A percentile compares a stretch with the other conserved stretches of the same genome.
phyloP scores from a whole-genome alignment of 1,139 yeast genomes.

The Nakaseomyces uthaithaninus region DNA sequence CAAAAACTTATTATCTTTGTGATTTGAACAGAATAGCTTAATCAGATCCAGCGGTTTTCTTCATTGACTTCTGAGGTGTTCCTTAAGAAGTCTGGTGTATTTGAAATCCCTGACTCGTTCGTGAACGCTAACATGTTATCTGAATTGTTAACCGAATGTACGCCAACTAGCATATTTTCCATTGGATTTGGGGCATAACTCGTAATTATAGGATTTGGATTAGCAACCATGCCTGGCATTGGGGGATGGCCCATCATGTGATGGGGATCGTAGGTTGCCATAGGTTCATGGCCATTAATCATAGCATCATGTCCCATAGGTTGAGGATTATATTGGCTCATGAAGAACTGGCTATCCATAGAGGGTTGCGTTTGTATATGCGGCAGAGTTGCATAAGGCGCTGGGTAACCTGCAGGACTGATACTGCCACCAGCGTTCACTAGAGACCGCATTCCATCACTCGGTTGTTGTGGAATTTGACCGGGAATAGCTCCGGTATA shows the following conservation, averaged over 20 bases:
- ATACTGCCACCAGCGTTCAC: conserved; percentile 1
- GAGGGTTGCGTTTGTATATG: conserved; percentile 4
- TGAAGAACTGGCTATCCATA: conserved; percentile 1
- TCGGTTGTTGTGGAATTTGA: not conserved
- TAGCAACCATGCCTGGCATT: conserved; percentile 3
- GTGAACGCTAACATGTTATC: conserved; percentile 12
- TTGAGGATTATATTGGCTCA: conserved; percentile 4
- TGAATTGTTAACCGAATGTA: conserved; percentile 1
- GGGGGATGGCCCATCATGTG: not conserved
- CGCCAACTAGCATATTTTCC: not conserved
- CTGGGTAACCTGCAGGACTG: not conserved
- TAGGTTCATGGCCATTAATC: conserved; percentile 2
- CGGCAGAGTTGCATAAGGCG: conserved; percentile 4
- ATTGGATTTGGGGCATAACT: not conserved
- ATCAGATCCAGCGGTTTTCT: conserved; percentile 16
- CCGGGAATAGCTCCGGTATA: conserved; percentile 1
- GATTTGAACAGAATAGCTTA: too few species aligned
- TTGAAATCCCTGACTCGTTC: conserved; percentile 14
- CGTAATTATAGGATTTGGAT: not conserved
- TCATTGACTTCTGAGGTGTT: conserved; percentile 16
- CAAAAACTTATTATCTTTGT: too few species aligned
- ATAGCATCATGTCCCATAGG: conserved; percentile 3
- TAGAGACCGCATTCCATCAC: not conserved
- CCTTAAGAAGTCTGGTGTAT: conserved; percentile 16
- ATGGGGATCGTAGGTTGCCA: not conserved